Base-by-base conservation (phyloP, 2,329 filamentous ascomycete genomes). In the Colletotrichum tropicale region DNA sequence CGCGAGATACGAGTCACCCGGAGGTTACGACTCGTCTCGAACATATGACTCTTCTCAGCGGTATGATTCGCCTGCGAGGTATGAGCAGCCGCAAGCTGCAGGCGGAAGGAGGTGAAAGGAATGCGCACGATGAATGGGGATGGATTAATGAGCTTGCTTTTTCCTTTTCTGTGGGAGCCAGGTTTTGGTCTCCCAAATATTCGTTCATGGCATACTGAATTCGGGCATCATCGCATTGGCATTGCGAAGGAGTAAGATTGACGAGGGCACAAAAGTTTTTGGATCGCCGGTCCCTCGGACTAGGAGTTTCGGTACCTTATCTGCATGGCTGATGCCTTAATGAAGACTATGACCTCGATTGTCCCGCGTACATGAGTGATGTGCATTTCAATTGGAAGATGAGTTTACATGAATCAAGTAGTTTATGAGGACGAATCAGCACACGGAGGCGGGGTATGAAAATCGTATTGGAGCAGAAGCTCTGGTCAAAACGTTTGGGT, bases 291-390 rank as follows among this genome's bases (percentile, higher is more conserved):
- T 38, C 24, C 55, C 12, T 21, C 15, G 21, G 43, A 24, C 21
- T 12, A 6, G 30, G 34, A 13, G 16, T 69, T 69, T 74, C 43
- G 34, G 65, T 65, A 60, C 48, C 70, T 73, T 30, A 60, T 34
- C 70, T 73, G 32, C 61, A 74, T 61, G 48, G 48, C 65, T 26
- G 16, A 58, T n/a, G 43, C 56, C 58, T 75, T 76, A 76, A 76
- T 74, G 74, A 76, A 4, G 58, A 68, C 64, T 72, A 74, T 66
- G 74, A 76, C 9, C 32, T 62, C 34, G 18, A 52, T 5, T 8
- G 18, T 18, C 34, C 18, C 16, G 58, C 16, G 16, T 12, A 38
- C 32, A 10, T 64, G 34, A 64, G 61, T 64, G 61, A 64, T 10
- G 3, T 28, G 58, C 28, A 61, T 21, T 21, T 21, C 6, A 13